Evolutionary conservation across 73 alveolate species (phyloP), one percentile per base, ranked within the genome.

Genomic region (Paramecium sexaurelia): DNA sequence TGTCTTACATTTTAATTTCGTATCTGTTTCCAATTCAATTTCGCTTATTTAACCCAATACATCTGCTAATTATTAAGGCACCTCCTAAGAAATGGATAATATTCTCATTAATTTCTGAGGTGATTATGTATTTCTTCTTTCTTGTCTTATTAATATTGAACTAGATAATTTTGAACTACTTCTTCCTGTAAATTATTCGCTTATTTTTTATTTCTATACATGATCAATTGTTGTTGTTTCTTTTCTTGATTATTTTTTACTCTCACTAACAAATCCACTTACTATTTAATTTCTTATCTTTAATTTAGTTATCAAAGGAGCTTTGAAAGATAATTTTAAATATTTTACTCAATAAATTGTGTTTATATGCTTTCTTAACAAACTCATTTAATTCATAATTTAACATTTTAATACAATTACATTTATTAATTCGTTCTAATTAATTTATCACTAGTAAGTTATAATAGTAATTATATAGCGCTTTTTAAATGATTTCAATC

Each of bases 131-230:
- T 13, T 71, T 71, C 35, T 71, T 37, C 56, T 29, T 15, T 71
- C 86, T 5, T 32, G 26, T 33, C 43, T 8, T 20, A 32, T 13
- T 5, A 27, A 40, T 5, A 35, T 35, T n/a, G 86, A 71, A 20
- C 86, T 71, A 0, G 61, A 71, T 5, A 71, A 17, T 78, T 78
- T 78, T 1, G 90, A 41, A 24, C 55, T 78, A 40, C 90, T 78
- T 20, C 87, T 73, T 19, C 66, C 87, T 27, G 87, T 36, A 10
- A 35, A 35, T 39, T 73, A 37, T n/a, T 73, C 87, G 19, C 55
- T 61, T 26, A 61, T 13, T 8, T 61, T 61, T 32, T 61, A 32
- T 61, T 61, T 8, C 2, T 5, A 32, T 10, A 4, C 40, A 29
- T 26, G 37, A 26, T 61, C 47, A 29, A 7, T 61, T 61, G 83